A percentile compares a stretch with the other conserved stretches of the same genome.
phyloP scores from a whole-genome alignment of 306 rosid genomes.

The Lathyrus tuberosus region DNA sequence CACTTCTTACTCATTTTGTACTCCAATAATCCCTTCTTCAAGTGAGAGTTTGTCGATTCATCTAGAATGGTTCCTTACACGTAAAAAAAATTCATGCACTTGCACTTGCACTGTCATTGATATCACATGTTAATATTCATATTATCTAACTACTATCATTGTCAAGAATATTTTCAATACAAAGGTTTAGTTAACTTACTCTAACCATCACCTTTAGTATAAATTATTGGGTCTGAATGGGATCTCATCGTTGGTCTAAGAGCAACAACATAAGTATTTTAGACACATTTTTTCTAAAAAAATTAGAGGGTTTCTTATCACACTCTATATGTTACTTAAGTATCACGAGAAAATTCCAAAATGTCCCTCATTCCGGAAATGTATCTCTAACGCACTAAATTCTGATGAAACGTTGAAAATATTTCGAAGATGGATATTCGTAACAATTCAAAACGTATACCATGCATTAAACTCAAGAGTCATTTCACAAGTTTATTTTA shows the following conservation, averaged over 20 bases:
- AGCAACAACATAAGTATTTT: too few relatives aligned
- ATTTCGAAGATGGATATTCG: too few relatives aligned
- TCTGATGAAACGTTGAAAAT: too few relatives aligned
- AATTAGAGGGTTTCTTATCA: too few relatives aligned
- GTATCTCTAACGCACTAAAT: too few relatives aligned
- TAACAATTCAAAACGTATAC: too few relatives aligned
- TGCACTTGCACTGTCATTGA: background rate
- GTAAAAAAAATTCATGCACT: background rate
- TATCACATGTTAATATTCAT: background rate
- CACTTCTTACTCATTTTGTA: background rate
- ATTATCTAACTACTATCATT: background rate
- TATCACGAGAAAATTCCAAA: too few relatives aligned
- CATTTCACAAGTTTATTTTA: too few relatives aligned
- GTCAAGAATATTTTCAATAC: background rate
- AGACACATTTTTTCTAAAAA: too few relatives aligned
- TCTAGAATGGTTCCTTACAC: background rate
- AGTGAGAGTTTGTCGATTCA: background rate
- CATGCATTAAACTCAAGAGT: too few relatives aligned
- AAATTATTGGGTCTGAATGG: background rate
- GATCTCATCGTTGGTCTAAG: background rate
- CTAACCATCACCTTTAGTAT: background rate
- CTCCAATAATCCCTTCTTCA: background rate
- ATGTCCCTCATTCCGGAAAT: too few relatives aligned
- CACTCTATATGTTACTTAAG: too few relatives aligned
- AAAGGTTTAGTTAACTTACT: background rate